Evolutionary conservation across 2,329 filamentous ascomycete species (phyloP).

Genomic region (Cyclaneusma minus): DNA sequence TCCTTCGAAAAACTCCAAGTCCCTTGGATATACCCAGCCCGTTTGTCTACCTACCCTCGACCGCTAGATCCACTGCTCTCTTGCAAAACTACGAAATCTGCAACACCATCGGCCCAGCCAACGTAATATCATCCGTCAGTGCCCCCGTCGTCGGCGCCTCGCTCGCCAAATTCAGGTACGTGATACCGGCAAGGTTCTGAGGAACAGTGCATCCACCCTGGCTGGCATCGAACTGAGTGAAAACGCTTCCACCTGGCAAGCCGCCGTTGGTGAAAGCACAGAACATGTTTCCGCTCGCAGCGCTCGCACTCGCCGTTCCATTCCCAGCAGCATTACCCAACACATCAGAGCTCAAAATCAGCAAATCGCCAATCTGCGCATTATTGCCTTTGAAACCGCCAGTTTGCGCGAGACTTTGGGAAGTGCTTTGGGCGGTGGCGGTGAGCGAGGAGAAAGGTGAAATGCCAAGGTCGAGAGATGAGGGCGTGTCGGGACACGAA

Average conservation of each 20-base stretch:
- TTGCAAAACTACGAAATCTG: conserved; percentile 26
- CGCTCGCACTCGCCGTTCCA: conserved; percentile 26
- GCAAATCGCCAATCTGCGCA: no score
- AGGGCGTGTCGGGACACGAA: conserved; percentile 49
- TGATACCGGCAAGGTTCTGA: conserved; percentile 43
- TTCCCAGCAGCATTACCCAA: conserved; percentile 24
- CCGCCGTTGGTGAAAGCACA: conserved; percentile 54
- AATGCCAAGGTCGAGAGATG: conserved; percentile 48
- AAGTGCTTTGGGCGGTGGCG: no score
- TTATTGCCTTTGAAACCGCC: no score
- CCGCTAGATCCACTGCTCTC: not conserved
- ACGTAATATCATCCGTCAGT: conserved; percentile 44
- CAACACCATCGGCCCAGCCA: conserved; percentile 49
- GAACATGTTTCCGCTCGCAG: conserved; percentile 36
- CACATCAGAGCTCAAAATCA: no score
- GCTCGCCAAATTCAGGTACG: conserved; percentile 52
- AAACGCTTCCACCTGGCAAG: conserved; percentile 39
- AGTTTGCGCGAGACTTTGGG: no score
- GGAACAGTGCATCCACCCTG: conserved; percentile 43
- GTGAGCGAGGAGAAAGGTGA: conserved; percentile 44
- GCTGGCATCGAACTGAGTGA: conserved; percentile 39
- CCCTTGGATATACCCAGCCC: no score
- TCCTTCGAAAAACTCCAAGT: no score
- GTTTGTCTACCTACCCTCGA: no score
- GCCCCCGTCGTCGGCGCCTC: conserved; percentile 30